phyloP scores from a whole-genome alignment of 768 basidiomycete species.

The Lactarius hatsudake region DNA sequence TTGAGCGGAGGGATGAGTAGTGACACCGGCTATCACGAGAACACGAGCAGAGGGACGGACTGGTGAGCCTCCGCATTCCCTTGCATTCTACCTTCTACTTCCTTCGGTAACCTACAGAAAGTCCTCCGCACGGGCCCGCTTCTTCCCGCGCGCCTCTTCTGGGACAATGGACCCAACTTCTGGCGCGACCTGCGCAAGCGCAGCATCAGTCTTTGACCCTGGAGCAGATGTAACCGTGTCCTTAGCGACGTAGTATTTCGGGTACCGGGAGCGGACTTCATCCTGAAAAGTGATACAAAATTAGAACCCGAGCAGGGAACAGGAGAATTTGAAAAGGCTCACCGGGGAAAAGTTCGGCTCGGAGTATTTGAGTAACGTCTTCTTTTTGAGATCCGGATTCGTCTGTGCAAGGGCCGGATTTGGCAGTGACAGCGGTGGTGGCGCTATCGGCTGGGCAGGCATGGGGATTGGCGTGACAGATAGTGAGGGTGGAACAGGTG shows the following conservation, averaged over 20 bases:
- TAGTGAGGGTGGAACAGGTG: slow-evolving; percentile 31
- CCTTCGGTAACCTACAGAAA: slow-evolving; percentile 49
- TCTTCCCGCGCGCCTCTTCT: slow-evolving; percentile 75
- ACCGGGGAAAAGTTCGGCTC: slow-evolving; percentile 85
- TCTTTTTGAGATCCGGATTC: slow-evolving; percentile 74
- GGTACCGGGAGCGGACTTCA: slow-evolving; percentile 66
- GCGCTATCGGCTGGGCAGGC: slow-evolving; percentile 23
- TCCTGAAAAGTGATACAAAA: too few relatives aligned
- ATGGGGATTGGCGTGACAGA: slow-evolving; percentile 31
- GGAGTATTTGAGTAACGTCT: slow-evolving; percentile 65
- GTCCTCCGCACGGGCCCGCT: slow-evolving; percentile 84
- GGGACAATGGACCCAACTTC: slow-evolving; percentile 25
- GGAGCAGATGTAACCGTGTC: slow-evolving; percentile 34
- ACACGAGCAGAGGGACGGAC: slow-evolving; percentile 35
- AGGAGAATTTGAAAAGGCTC: too few relatives aligned
- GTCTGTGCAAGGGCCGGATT: slow-evolving; percentile 58
- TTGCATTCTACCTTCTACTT: slow-evolving; percentile 3
- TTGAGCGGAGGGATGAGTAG: slow-evolving; percentile 29
- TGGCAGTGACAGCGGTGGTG: slow-evolving; percentile 46
- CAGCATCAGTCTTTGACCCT: slow-evolving; percentile 34
- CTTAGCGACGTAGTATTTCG: slow-evolving; percentile 58
- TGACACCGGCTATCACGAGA: slow-evolving; percentile 21
- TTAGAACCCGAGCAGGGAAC: too few relatives aligned
- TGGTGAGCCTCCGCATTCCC: slow-evolving; percentile 31
- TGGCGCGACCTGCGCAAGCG: slow-evolving; percentile 29